A percentile compares a stretch with the other conserved stretches of the same genome.
Conservation (phyloP, 805 yeast genomes). For the Starmera caribaea region DNA sequence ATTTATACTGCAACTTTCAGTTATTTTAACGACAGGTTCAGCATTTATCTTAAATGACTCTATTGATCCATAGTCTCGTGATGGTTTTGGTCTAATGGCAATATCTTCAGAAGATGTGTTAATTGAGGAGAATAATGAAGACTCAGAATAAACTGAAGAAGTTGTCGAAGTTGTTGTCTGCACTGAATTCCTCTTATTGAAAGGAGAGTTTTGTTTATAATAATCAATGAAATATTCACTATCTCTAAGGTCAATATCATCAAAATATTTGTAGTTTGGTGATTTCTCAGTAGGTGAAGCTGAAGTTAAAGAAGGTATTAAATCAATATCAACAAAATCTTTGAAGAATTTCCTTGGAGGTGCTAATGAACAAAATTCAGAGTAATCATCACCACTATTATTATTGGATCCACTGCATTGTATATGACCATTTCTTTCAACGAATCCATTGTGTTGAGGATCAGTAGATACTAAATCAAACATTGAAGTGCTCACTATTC, state of each 20-base stretch:
- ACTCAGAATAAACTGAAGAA: not conserved
- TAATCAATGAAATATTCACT: conserved; percentile 1
- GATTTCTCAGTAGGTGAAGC: not conserved
- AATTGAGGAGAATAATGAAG: not conserved
- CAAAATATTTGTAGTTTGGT: not conserved
- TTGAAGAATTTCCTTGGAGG: no score
- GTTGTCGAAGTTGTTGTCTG: not conserved
- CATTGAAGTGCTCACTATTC: conserved; percentile 14
- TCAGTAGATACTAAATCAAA: conserved; percentile 9
- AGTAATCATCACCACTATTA: not conserved
- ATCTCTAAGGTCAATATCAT: not conserved
- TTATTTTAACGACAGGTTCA: no score
- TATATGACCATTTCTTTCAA: not conserved
- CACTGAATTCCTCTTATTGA: not conserved
- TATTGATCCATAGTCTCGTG: not conserved
- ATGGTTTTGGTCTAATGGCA: not conserved
- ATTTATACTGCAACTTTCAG: no score
- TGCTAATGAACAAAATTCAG: not conserved
- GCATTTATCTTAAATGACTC: not conserved
- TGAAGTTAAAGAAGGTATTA: not conserved
- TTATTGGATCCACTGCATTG: not conserved
- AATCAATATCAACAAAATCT: not conserved
- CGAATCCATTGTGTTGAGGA: not conserved
- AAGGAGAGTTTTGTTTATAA: conserved; percentile 1
- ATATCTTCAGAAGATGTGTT: not conserved